A percentile compares a stretch with the other conserved stretches of the same genome.
Evolutionary conservation across 2,329 filamentous ascomycete species (phyloP).

Genomic region (Fusarium heterosporum): DNA sequence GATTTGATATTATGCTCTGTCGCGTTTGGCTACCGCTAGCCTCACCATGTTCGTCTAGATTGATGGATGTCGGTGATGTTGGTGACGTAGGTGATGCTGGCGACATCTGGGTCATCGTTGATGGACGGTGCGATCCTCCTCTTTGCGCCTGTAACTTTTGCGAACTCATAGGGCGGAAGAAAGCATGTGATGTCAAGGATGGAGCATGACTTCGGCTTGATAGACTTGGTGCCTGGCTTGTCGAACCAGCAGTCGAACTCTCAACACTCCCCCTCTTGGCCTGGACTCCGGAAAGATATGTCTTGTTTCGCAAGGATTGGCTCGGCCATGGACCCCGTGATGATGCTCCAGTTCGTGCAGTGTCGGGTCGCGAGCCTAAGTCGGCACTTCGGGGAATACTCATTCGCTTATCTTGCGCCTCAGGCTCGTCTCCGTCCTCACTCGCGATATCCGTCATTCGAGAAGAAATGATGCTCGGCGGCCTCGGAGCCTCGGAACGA

Average conservation of each 20-base stretch:
- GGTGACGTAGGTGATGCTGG: conserved; percentile 35
- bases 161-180: conserved; percentile 97
- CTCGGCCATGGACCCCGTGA: conserved; percentile 62
- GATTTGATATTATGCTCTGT: conserved; percentile 69
- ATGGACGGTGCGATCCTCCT: conserved; percentile 64
- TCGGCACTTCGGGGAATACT: conserved; percentile 56
- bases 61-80: conserved; percentile 33
- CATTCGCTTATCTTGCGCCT: conserved; percentile 47
- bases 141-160: conserved; percentile 93
- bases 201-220: conserved; percentile 89
- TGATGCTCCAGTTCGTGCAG: conserved; percentile 62
- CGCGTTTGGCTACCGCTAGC: conserved; percentile 60
- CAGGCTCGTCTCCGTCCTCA: conserved; percentile 64
- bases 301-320: conserved; percentile 66
- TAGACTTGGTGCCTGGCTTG: conserved; percentile 65
- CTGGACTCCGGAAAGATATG: conserved; percentile 55
- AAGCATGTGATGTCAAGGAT: conserved; percentile 87
- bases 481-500: conserved; percentile 58
- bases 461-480: conserved; percentile 76
- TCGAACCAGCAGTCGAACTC: conserved; percentile 63
- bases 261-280: conserved; percentile 59
- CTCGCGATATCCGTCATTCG: conserved; percentile 75
- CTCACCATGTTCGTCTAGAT: conserved; percentile 56
- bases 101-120: conserved; percentile 54
- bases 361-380: conserved; percentile 63